Conservation (phyloP, 1,139 yeast species). For the Geotrichum fermentans region DNA sequence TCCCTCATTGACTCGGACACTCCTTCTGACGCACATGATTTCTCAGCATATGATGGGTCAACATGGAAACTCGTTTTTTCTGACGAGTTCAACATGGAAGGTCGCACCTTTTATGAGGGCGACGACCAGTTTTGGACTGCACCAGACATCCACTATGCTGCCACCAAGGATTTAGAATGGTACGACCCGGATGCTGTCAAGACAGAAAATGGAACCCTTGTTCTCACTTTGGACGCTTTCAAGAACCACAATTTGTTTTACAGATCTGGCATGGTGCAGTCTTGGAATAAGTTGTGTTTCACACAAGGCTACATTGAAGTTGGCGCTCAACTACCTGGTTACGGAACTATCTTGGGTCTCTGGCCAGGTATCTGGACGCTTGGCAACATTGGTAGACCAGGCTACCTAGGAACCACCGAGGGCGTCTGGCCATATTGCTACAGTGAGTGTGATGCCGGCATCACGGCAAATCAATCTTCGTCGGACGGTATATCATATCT, state of each 20-base stretch:
- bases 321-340: slow-evolving; percentile 66
- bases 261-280: slow-evolving; percentile 79
- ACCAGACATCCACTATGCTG: slow-evolving; percentile 69
- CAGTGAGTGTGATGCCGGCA: slow-evolving; percentile 77
- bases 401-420: slow-evolving; percentile 70
- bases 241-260: slow-evolving; percentile 66
- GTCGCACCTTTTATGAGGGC: slow-evolving; percentile 75
- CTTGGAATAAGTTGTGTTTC: slow-evolving; percentile 80
- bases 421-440: slow-evolving; percentile 92
- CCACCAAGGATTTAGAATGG: slow-evolving; percentile 83
- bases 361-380: slow-evolving; percentile 93
- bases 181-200: slow-evolving; percentile 77
- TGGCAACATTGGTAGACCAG: slow-evolving; percentile 84
- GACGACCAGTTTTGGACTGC: slow-evolving; percentile 84
- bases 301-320: slow-evolving; percentile 70
- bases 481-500: slow-evolving; percentile 74
- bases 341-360: slow-evolving; percentile 63
- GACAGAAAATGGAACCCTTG: slow-evolving; percentile 62
- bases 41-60: slow-evolving; percentile 51
- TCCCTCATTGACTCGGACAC: slow-evolving; percentile 73
- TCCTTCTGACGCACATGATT: slow-evolving; percentile 50
- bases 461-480: slow-evolving; percentile 81
- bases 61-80: slow-evolving; percentile 68
- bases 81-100: slow-evolving; percentile 79
- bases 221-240: slow-evolving; percentile 67